Evolutionary conservation across 1,284 basidiomycete species (phyloP), one percentile per base, ranked within the genome.

Genomic region (Marasmius oreades): DNA sequence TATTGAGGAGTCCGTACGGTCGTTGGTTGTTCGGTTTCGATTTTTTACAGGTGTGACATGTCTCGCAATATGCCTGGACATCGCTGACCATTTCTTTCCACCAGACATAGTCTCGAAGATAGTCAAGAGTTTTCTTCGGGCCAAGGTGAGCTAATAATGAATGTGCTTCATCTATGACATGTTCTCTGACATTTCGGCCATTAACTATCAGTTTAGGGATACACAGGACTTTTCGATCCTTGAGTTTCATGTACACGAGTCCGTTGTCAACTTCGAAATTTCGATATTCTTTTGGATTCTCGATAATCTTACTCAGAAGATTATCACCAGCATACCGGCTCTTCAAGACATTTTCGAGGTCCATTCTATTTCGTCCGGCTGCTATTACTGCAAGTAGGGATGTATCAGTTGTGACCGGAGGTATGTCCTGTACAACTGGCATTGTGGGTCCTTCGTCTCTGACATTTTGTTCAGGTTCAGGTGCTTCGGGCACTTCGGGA

Each of bases 61-160:
- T 54, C 4, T 62, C 55, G 51, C 69, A 71, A 51, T 56, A 72
- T 10, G 55, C 54, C 7, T 55, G 45, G 2, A 70, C 61, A 50
- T 70, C 67, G 0, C 23, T 22, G 0, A 52, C 59, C 57, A 70
- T 63, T 2, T 60, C 48, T 51, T 67, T 66, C 68, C 69, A 70
- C 69, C 68, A 72, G 11, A 67, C 63, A 26, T 67, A 55, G 24
- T 60, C 55, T 2, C 64, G 59, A 4, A 72, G 46, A 52, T 70
- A 71, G 4, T 42, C 23, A 2, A 63, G 22, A 1, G 69, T 71
- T 47, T 69, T 72, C 11, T 52, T 50, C 8, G 51, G n/a, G 0
- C 69, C 67, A 5, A 71, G 55, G 51, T 72, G 70, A 0, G 66
- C 69, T 0, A 72, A 58, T 0, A 70, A 52, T 0, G 66, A 64